Conservation (phyloP, 768 basidiomycete species). For the Boletus vinaceobasis region DNA sequence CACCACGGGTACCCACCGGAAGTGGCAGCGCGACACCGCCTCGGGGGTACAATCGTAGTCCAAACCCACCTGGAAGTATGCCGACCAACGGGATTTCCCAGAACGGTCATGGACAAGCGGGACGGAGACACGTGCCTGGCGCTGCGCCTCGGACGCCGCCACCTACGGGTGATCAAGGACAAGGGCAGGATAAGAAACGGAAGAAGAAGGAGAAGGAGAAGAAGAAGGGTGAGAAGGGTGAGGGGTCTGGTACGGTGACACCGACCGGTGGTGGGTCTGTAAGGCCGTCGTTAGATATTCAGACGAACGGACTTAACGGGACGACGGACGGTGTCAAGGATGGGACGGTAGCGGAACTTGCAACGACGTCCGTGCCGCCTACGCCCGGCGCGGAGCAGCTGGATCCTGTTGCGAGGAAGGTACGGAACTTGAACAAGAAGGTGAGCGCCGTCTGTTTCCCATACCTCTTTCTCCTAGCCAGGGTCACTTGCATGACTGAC, state of each 20-base stretch:
- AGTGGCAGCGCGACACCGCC: conserved; percentile 55
- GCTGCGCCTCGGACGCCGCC: conserved; percentile 53
- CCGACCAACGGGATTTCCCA: conserved; percentile 32
- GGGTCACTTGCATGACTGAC: background rate
- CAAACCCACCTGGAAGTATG: conserved; percentile 49
- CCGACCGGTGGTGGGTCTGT: conserved; percentile 25
- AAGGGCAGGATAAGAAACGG: conserved; percentile 34
- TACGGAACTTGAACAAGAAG: conserved; percentile 94
- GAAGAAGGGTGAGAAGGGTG: conserved; percentile 43
- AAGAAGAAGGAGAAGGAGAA: conserved; percentile 62
- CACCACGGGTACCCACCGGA: conserved; percentile 45
- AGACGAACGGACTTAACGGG: conserved; percentile 24
- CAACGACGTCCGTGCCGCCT: conserved; percentile 38
- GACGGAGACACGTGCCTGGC: conserved; percentile 63
- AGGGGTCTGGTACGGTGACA: conserved; percentile 29
- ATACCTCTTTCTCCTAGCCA: background rate
- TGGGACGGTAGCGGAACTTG: conserved; percentile 5
- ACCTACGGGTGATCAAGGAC: conserved; percentile 36
- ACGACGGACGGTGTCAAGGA: conserved; percentile 16
- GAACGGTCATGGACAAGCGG: conserved; percentile 28
- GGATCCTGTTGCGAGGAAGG: conserved; percentile 87
- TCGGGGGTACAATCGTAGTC: conserved; percentile 55
- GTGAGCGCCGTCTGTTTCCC: conserved; percentile 34
- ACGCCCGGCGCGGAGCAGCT: conserved; percentile 60
- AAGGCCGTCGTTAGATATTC: conserved; percentile 37